phyloP scores from a whole-genome alignment of 495 filamentous ascomycete genomes.

The Talaromyces liani region DNA sequence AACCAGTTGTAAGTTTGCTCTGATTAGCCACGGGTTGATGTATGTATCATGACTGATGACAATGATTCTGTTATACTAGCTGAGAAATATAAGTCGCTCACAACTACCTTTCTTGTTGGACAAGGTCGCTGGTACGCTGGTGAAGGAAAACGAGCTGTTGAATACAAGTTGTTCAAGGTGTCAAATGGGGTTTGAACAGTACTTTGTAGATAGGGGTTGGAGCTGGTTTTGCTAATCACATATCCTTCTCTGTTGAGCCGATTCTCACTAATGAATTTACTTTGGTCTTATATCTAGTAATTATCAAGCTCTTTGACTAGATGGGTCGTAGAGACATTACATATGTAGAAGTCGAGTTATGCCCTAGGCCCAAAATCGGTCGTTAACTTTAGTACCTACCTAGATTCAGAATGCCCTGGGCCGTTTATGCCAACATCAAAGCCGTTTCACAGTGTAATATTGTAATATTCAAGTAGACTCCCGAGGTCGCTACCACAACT shows the following conservation, averaged over 20 bases:
- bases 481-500: no score
- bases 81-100: neutral
- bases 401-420: no score
- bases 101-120: neutral
- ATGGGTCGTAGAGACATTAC: no score
- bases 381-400: no score
- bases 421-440: no score
- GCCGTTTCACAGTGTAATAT: no score
- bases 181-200: neutral
- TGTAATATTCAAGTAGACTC: no score
- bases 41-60: neutral
- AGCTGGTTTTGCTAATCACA: neutral
- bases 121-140: neutral
- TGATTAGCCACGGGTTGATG: neutral
- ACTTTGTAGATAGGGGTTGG: neutral
- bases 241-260: neutral
- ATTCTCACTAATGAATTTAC: neutral
- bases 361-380: no score
- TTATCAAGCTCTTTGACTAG: no score
- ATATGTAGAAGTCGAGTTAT: no score
- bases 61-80: neutral
- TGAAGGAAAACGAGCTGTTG: neutral
- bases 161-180: neutral
- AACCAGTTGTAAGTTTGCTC: neutral
- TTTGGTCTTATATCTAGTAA: no score